Evolutionary conservation across 805 yeast genomes (phyloP).

Genomic region (Wickerhamomyces hampshirensis): DNA sequence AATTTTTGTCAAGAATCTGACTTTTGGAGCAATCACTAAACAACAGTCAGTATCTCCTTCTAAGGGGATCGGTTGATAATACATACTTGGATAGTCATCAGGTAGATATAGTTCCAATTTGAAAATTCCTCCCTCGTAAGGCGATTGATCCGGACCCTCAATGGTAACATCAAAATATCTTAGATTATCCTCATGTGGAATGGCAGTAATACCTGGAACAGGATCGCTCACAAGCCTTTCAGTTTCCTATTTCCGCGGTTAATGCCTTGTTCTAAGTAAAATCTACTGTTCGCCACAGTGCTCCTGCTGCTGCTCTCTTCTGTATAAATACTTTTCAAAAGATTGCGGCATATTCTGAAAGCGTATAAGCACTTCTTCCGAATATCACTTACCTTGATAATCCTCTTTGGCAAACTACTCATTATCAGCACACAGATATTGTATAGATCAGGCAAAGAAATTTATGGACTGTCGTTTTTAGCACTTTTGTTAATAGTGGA

Average conservation of each 20-base stretch:
- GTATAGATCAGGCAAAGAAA: not conserved
- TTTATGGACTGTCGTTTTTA: not conserved
- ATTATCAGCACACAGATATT: not conserved
- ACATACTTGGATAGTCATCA: slow-evolving; percentile 84
- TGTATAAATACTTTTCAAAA: not conserved
- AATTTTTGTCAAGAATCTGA: slow-evolving; percentile 86
- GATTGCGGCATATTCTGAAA: not conserved
- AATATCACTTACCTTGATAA: slow-evolving; percentile 59
- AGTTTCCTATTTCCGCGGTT: slow-evolving; percentile 58
- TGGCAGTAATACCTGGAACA: slow-evolving; percentile 91
- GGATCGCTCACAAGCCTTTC: slow-evolving; percentile 91
- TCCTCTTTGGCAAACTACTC: slow-evolving; percentile 71
- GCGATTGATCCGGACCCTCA: slow-evolving; percentile 87
- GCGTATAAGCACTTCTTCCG: not conserved
- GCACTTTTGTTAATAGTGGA: no score
- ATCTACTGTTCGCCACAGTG: slow-evolving; percentile 2
- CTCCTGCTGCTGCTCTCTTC: not conserved
- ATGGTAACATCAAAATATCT: slow-evolving; percentile 90
- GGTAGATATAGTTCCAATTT: slow-evolving; percentile 84
- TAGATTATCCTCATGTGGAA: slow-evolving; percentile 90
- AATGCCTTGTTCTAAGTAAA: no score
- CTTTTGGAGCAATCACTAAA: slow-evolving; percentile 88
- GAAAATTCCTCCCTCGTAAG: slow-evolving; percentile 84
- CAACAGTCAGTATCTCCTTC: slow-evolving; percentile 11
- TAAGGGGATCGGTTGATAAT: not conserved